These are phyloP conservation scores for Ceratocystis albifundus DNA, from an alignment of 2,329 filamentous ascomycete species.

Conservation along the genomic window DNA sequence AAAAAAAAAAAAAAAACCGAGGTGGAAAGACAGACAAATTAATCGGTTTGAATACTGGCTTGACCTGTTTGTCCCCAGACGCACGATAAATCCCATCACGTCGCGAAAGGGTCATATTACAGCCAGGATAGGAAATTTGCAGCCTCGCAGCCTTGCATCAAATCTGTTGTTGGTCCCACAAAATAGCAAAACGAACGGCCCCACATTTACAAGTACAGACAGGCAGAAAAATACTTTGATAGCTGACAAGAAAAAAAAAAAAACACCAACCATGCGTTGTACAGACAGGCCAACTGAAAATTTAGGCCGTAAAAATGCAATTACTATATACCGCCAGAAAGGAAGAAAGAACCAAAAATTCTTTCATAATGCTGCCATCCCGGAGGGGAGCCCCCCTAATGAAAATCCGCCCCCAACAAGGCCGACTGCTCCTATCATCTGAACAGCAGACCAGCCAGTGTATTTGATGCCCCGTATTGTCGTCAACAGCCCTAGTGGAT, in stretches of 20 bases:
- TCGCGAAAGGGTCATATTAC: conserved; percentile 3
- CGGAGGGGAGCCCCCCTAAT: conserved; percentile 11
- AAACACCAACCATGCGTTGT: too few species aligned
- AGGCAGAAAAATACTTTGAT: too few species aligned
- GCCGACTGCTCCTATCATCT: conserved; percentile 19
- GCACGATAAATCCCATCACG: neutral
- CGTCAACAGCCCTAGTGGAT: conserved; percentile 19
- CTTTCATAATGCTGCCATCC: neutral
- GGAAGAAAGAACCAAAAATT: neutral
- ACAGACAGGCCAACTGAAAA: too few species aligned
- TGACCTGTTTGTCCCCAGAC: neutral
- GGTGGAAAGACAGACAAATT: neutral
- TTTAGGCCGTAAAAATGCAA: neutral
- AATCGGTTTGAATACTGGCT: neutral
- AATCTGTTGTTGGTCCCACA: neutral
- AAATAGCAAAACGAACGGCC: neutral
- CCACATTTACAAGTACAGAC: too few species aligned
- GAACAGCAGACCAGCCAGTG: conserved; percentile 22
- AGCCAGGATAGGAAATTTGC: neutral
- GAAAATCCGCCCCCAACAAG: conserved; percentile 20
- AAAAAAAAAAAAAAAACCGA: neutral
- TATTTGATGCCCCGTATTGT: conserved; percentile 16
- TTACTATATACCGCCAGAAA: neutral
- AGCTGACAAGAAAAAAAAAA: too few species aligned
- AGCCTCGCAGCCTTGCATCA: conserved; percentile 7